phyloP scores from a whole-genome alignment of 2,329 filamentous ascomycete genomes.

The Neonectria hederae region DNA sequence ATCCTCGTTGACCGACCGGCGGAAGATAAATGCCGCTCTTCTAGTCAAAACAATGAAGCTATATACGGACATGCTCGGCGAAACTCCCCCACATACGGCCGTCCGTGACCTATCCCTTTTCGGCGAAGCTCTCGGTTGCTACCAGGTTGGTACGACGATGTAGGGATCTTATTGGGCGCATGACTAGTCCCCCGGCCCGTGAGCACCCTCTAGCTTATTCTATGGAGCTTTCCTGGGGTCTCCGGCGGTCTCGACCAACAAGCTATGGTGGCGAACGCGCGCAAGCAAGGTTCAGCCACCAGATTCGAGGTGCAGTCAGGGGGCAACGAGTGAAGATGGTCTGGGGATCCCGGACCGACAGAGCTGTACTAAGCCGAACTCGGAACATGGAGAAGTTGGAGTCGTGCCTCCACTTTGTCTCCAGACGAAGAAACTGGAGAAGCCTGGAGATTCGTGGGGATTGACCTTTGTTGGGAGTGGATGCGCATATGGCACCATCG shows the following conservation, averaged over 20 bases:
- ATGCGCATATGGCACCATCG: neutral
- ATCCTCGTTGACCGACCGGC: neutral
- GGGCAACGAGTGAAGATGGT: neutral
- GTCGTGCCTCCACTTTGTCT: neutral
- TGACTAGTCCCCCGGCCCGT: neutral
- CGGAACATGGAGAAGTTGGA: neutral
- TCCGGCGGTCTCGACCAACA: neutral
- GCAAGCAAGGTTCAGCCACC: neutral
- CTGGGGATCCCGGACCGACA: slow-evolving; percentile 6
- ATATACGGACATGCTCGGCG: slow-evolving; percentile 14
- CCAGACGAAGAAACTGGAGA: neutral
- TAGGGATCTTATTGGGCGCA: neutral
- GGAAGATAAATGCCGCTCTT: neutral
- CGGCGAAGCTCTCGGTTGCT: neutral
- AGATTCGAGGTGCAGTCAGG: neutral
- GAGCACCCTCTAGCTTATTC: neutral
- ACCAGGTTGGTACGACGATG: neutral
- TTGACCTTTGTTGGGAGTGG: neutral
- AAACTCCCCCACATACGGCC: slow-evolving; percentile 5
- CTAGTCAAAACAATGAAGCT: slow-evolving; percentile 4
- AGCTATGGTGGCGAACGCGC: neutral
- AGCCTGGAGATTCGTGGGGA: slow-evolving; percentile 9
- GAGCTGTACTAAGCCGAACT: neutral
- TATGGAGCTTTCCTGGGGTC: neutral
- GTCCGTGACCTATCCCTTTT: neutral